phyloP scores from a whole-genome alignment of 768 basidiomycete species.

The Hygrophoropsis aurantiaca region DNA sequence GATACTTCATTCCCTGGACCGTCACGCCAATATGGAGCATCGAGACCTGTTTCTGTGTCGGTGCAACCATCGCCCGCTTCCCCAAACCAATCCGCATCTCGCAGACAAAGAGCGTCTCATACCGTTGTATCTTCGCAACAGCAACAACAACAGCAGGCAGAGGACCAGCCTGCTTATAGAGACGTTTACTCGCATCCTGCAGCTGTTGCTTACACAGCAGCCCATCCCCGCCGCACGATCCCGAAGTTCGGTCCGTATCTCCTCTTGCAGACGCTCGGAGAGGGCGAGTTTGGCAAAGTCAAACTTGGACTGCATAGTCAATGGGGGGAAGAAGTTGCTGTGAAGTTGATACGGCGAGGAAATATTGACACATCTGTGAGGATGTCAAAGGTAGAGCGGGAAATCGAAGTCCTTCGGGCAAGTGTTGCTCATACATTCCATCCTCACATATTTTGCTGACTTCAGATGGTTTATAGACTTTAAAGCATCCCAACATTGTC shows the following conservation, averaged over 20 bases:
- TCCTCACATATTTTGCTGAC: constrained; percentile 1
- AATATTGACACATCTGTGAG: constrained; percentile 85
- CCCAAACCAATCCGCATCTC: constrained; percentile 39
- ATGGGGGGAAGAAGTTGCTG: constrained; percentile 98
- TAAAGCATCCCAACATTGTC: constrained; percentile 98
- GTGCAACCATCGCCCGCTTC: constrained; percentile 51
- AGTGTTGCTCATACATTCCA: constrained; percentile 26
- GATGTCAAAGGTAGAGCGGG: constrained; percentile 94
- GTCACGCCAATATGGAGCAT: constrained; percentile 40
- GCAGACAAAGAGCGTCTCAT: constrained; percentile 74
- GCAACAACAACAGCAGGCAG: constrained; percentile 39
- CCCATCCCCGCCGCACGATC: constrained; percentile 82
- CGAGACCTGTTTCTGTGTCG: constrained; percentile 61
- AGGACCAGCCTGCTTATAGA: constrained; percentile 51
- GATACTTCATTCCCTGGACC: constrained; percentile 43
- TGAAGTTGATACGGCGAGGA: constrained; percentile 92
- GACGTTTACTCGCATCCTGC: constrained; percentile 87
- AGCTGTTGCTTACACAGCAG: constrained; percentile 76
- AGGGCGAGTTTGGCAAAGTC: constrained; percentile 99
- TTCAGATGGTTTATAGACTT: constrained; percentile 52
- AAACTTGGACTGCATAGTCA: constrained; percentile 93
- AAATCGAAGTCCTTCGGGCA: constrained; percentile 96
- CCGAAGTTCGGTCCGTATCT: constrained; percentile 96
- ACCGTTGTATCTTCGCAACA: constrained; percentile 55
- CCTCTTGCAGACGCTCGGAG: constrained; percentile 92